Conservation (phyloP, 139 green algal species). For the Ettlia oleoabundans region DNA sequence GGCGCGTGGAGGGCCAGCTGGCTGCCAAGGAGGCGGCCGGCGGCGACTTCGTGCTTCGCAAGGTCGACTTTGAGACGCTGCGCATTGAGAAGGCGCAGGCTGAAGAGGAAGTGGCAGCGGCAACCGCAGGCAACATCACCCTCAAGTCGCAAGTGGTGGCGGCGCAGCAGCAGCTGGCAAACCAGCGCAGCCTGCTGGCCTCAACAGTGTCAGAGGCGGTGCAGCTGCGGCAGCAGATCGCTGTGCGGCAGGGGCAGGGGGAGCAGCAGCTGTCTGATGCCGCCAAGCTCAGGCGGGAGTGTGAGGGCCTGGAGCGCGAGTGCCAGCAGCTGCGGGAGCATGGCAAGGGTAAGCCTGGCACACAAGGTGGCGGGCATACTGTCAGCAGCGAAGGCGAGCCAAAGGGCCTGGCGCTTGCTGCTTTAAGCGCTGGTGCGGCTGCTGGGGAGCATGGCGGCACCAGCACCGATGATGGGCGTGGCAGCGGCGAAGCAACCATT, state of each 20-base stretch:
- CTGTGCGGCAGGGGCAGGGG: not conserved
- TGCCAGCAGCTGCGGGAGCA: constrained; percentile 7
- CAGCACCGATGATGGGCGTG: not conserved
- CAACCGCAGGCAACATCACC: not conserved
- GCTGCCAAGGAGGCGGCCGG: constrained; percentile 85
- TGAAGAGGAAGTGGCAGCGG: not conserved
- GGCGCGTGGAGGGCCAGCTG: constrained; percentile 52
- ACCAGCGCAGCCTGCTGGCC: not conserved
- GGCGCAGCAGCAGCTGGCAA: constrained; percentile 7
- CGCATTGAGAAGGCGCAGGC: constrained; percentile 86
- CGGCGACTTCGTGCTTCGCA: constrained; percentile 69
- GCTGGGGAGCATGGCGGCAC: not conserved
- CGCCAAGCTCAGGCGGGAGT: constrained; percentile 2
- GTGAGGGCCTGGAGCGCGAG: not conserved
- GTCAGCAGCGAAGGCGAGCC: too few relatives aligned
- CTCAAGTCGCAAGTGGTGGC: constrained; percentile 4
- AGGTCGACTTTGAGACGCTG: constrained; percentile 91
- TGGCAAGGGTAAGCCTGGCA: not conserved
- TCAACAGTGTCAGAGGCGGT: not conserved
- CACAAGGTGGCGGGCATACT: too few relatives aligned
- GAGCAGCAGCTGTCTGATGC: not conserved
- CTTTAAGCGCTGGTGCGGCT: not conserved
- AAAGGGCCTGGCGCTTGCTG: too few relatives aligned
- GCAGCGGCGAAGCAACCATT: constrained; percentile 62
- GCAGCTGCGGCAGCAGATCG: not conserved